These are phyloP conservation scores for Clarireedia homoeocarpa DNA, from an alignment of 2,329 filamentous ascomycete genomes.

Conservation along the genomic window DNA sequence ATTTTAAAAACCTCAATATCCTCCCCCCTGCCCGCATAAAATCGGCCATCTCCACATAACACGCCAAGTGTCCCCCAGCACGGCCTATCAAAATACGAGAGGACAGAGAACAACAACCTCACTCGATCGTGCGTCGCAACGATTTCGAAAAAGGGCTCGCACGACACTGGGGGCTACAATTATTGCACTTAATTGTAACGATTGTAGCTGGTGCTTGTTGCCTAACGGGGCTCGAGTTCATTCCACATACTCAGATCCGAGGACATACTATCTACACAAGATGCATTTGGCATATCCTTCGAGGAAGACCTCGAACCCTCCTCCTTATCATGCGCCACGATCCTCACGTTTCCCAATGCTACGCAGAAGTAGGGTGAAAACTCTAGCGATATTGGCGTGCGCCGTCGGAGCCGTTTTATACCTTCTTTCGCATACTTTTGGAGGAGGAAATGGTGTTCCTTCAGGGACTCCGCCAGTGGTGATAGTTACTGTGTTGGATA, in stretches of 20 bases:
- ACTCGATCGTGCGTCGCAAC: conserved; percentile 2
- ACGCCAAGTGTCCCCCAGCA: conserved; percentile 9
- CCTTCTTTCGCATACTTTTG: conserved; percentile 40
- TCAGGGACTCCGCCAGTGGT: conserved; percentile 58
- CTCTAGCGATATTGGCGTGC: conserved; percentile 41
- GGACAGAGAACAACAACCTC: conserved; percentile 8
- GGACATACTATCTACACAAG: conserved; percentile 21
- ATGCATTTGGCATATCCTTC: conserved; percentile 92
- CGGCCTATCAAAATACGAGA: conserved; percentile 4
- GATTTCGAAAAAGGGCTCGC: not conserved
- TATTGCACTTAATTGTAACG: conserved; percentile 5
- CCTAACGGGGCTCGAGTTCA: not conserved
- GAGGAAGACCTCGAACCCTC: conserved; percentile 72
- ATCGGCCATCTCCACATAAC: conserved; percentile 6
- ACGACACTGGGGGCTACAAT: conserved; percentile 9
- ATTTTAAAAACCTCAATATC: too few species aligned
- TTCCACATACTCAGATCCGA: conserved; percentile 2
- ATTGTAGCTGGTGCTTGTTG: conserved; percentile 6
- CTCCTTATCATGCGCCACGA: conserved; percentile 55
- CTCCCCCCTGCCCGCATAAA: too few species aligned
- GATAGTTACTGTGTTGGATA: conserved; percentile 76
- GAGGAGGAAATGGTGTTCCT: conserved; percentile 30
- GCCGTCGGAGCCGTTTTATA: conserved; percentile 42
- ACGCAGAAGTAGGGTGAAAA: conserved; percentile 56
- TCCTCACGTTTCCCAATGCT: conserved; percentile 46